These are phyloP conservation scores for Zygnema circumcarinatum DNA, from an alignment of 139 green algal genomes.

Conservation along the genomic window DNA sequence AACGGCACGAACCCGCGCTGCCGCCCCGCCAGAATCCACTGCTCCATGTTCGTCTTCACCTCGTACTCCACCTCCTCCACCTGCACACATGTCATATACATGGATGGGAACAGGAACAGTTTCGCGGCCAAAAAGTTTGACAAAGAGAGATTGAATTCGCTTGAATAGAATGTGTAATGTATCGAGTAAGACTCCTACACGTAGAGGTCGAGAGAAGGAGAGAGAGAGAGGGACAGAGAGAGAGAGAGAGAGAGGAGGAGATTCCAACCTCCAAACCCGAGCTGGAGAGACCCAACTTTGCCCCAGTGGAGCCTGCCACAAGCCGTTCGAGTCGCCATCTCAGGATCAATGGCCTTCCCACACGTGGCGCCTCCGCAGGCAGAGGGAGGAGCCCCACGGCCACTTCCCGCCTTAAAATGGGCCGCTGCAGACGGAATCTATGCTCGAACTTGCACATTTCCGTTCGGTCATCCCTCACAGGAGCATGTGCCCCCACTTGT, in stretches of 20 bases:
- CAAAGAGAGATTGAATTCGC: too few relatives aligned
- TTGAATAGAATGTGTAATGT: too few relatives aligned
- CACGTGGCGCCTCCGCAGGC: neutral
- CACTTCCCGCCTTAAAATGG: constrained; percentile 5
- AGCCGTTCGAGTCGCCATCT: constrained; percentile 48
- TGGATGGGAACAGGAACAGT: neutral
- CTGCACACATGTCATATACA: constrained; percentile 11
- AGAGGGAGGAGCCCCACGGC: constrained; percentile 42
- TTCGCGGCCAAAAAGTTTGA: neutral
- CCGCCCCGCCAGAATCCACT: constrained; percentile 51
- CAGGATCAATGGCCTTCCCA: constrained; percentile 33
- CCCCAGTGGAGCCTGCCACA: constrained; percentile 1
- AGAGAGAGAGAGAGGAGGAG: neutral
- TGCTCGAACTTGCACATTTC: constrained; percentile 24
- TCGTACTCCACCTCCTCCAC: constrained; percentile 48
- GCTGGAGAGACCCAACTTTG: too few relatives aligned
- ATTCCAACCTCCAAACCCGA: neutral
- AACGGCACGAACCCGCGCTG: constrained; percentile 31
- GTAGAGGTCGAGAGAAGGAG: neutral
- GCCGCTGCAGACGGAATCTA: constrained; percentile 28
- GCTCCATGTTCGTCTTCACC: constrained; percentile 36
- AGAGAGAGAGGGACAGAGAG: neutral
- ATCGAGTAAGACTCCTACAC: neutral
- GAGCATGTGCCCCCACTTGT: neutral
- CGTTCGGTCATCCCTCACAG: neutral